Base-by-base conservation (phyloP, 176 grass and related monocot genomes). In the Tuctoria greenei region DNA sequence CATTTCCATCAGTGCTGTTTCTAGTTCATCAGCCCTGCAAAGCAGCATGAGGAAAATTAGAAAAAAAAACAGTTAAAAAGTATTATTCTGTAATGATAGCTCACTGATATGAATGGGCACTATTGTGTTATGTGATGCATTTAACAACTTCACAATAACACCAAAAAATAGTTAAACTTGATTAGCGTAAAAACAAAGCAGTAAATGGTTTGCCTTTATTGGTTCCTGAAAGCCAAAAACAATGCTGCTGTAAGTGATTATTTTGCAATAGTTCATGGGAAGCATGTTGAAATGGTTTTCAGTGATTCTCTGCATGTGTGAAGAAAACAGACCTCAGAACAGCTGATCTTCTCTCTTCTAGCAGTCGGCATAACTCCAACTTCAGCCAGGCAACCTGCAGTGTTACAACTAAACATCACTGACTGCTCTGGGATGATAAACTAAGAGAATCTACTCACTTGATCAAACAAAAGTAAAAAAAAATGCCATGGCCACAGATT, bases 1-100 rank as follows among this genome's bases (percentile, higher is more conserved):
- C 92, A 99, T 99, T 86, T 99, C 96, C 92, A 99, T 99, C 67
- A 99, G 82, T 72, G 96, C 92, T 52, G 92, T 99, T 71, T 99
- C 96, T 75, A 99, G 82, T 76, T 95, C 92, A 85, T 99, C 96
- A 64, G 96, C 96, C 88, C 96, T 99, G 75, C 55, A 69, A 61
- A 72, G 49, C 76, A 73, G 7, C 73, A 34, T 24, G 72, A 79
- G 74, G 16, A 79, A 31, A 46, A 64, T 46, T 25, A 18, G 26
- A 49, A 71, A 12, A 49, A 71, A 12, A 1, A 62, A 61, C 0
- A 76, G 6, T 47, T 74, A 3, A 56, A 60, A n/a, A 89, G 31
- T 31, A 31, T 31, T 75, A n/a, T 15, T 20, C 12, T 37, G 14
- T 31, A 36, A 42, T 42, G 38, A 79, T 57, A 72, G n/a, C 39